Base-by-base conservation (phyloP, 2,329 filamentous ascomycete genomes). In the Tolypocladium tundrense region DNA sequence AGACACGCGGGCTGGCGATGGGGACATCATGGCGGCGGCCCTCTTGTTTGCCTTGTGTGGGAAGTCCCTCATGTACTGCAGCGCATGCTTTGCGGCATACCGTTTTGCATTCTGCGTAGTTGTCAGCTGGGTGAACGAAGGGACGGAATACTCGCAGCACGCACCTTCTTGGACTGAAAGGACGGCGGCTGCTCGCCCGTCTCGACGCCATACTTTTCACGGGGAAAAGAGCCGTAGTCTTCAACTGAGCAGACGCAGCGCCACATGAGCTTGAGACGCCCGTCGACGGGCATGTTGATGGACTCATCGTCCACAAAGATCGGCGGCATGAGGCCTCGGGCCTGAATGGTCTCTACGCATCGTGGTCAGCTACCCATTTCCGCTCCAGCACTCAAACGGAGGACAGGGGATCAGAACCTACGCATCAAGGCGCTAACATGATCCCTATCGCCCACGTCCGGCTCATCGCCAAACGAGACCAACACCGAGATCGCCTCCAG, bases 61-160 rank as follows among this genome's bases (percentile, higher is more conserved):
- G 21, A 9, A 52, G 48, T 37, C 31, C 3, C 1, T 37, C 31
- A 81, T 69, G 69, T 73, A 80, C 9, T 72, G 66, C 27, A 77
- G 62, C 31, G 79, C 79, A 14, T 72, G 73, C 62, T 74, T 75
- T 27, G 81, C 79, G 0, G 81, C 80, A 61, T 77, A 81, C 60
- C 77, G 72, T 66, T 80, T 83, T 31, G 82, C 80, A 41, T 77
- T 66, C 69, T 75, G 53, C 2, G 10, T 9, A 16, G 4, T 10
- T 24, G n/a, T 59, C 33, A 48, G 8, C 42, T 16, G 31, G 1
- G 21, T 57, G 21, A 31, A n/a, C 5, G 8, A 4, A 33, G 39
- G 24, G 19, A 52, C 10, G 31, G 37, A 19, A 13, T 33, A n/a
- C 43, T 55, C 14, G n/a, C 53, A 14, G 53, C 27, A 51, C 62